phyloP scores from a whole-genome alignment of 2,329 filamentous ascomycete genomes.

The Arthrinium phaeospermum region DNA sequence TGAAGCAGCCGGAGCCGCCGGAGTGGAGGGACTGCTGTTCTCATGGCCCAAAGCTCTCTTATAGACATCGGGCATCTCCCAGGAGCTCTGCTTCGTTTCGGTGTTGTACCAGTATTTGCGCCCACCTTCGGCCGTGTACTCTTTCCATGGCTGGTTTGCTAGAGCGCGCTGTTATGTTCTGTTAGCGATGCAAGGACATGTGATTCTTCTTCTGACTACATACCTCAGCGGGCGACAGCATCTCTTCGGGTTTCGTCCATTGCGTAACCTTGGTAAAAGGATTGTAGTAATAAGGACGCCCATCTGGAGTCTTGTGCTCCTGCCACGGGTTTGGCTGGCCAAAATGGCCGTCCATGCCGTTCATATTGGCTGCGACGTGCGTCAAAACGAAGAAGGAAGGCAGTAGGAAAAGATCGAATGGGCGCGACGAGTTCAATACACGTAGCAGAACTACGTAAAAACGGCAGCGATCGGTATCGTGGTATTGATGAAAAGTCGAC shows the following conservation, averaged over 20 bases:
- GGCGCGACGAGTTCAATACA: too few relatives aligned
- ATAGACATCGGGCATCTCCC: constrained; percentile 89
- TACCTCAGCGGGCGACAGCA: constrained; percentile 86
- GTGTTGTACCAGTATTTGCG: constrained; percentile 96
- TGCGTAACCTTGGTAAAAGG: constrained; percentile 82
- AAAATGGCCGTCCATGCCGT: constrained; percentile 56
- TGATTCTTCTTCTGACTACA: constrained; percentile 29
- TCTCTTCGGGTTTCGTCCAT: constrained; percentile 92
- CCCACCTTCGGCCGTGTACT: constrained; percentile 85
- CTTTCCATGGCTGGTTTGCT: constrained; percentile 86
- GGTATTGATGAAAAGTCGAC: not conserved
- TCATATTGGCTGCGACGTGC: constrained; percentile 53
- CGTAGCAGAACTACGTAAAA: not conserved
- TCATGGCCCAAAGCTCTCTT: constrained; percentile 73
- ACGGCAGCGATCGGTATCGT: not conserved
- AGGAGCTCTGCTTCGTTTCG: constrained; percentile 89
- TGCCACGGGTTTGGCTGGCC: constrained; percentile 71
- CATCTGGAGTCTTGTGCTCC: constrained; percentile 80
- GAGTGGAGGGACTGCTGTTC: constrained; percentile 49
- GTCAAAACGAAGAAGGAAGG: not conserved
- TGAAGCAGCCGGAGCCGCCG: constrained; percentile 52
- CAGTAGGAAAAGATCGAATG: not conserved
- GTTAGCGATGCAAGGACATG: constrained; percentile 28
- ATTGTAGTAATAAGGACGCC: constrained; percentile 92
- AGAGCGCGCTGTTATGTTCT: constrained; percentile 68